Base-by-base conservation (phyloP, 2,329 filamentous ascomycete species). In the Aspergillus uvarum region DNA sequence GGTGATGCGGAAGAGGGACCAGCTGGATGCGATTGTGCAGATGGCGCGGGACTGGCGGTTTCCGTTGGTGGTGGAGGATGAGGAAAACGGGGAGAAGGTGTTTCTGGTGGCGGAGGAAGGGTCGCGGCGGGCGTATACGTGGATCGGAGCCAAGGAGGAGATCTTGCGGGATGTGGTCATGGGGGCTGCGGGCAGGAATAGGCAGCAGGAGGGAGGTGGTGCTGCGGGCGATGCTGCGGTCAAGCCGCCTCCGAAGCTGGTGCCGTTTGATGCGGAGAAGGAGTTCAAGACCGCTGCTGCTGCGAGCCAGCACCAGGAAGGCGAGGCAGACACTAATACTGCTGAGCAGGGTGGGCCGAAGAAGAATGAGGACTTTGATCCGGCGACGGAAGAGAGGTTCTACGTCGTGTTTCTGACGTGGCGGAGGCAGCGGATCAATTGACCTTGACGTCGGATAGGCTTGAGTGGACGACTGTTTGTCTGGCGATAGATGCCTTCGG, bases 81-180 rank as follows among this genome's bases (percentile, higher is more conserved):
- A 31, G 11, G 51, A 52, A 4, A 31, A 26, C 10, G 19, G 32
- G 19, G 51, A 42, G 11, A 24, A 22, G 21, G 19, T 22, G 32
- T 52, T 52, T 52, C 19, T 52, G 19, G 51, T 52, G 2, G 11
- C 32, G 19, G 31, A 52, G 6, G 51, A 24, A 11, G 50, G 19
- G 32, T 52, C n/a, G 29, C 8, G 21, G 11, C 14, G 11, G 12
- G 22, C 22, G 48, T 50, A 26, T 50, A 52, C 31, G 31, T 52
- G 51, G 51, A 21, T 52, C 16, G 51, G 51, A 21, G 51, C 24
- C 5, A 52, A 16, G 51, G 51, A 52, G 51, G 51, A 35, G n/a
- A 38, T 22, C 14, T 11, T 52, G 51, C 38, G 51, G 19, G 19
- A 38, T 32, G 51, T 38, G 19, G 24, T 21, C 8, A 21, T 19